Conservation (phyloP, 495 filamentous ascomycete species). For the Tuber indicum region DNA sequence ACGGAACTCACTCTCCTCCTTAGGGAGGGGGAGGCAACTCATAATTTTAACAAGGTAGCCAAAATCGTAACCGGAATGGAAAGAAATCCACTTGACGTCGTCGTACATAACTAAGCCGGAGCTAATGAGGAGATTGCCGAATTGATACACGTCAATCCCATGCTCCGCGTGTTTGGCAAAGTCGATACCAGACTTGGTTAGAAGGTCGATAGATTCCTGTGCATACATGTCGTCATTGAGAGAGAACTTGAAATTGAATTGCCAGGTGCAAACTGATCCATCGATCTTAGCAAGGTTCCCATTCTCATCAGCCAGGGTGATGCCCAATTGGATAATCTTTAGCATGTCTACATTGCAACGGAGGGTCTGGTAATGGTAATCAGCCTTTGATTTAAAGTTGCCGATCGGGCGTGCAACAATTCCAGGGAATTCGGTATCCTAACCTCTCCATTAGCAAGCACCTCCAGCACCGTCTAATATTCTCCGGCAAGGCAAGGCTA, state of each 20-base stretch:
- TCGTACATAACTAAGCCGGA: constrained; percentile 86
- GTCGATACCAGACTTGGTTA: constrained; percentile 81
- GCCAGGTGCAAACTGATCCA: constrained; percentile 79
- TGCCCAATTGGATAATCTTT: constrained; percentile 92
- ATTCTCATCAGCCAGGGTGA: constrained; percentile 80
- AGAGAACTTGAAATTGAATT: constrained; percentile 98
- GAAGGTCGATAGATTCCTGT: constrained; percentile 79
- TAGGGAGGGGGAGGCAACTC: constrained; percentile 67
- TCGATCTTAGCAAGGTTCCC: constrained; percentile 65
- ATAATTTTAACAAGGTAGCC: constrained; percentile 93
- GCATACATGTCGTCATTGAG: constrained; percentile 94
- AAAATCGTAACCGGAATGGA: constrained; percentile 99
- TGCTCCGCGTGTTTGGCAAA: constrained; percentile 72
- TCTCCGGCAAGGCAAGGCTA: constrained; percentile 17
- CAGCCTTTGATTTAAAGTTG: constrained; percentile 82
- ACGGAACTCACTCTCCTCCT: constrained; percentile 81
- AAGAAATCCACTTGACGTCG: constrained; percentile 89
- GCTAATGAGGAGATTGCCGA: constrained; percentile 79
- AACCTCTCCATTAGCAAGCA: constrained; percentile 6
- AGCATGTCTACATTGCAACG: constrained; percentile 95
- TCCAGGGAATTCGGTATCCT: constrained; percentile 98
- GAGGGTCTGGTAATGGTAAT: constrained; percentile 97
- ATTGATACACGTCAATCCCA: constrained; percentile 85
- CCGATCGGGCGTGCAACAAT: constrained; percentile 94
- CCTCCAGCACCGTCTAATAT: constrained; percentile 1